Evolutionary conservation across 495 filamentous ascomycete genomes (phyloP), one percentile per base, ranked within the genome.

Genomic region (Penicillium odoratum): DNA sequence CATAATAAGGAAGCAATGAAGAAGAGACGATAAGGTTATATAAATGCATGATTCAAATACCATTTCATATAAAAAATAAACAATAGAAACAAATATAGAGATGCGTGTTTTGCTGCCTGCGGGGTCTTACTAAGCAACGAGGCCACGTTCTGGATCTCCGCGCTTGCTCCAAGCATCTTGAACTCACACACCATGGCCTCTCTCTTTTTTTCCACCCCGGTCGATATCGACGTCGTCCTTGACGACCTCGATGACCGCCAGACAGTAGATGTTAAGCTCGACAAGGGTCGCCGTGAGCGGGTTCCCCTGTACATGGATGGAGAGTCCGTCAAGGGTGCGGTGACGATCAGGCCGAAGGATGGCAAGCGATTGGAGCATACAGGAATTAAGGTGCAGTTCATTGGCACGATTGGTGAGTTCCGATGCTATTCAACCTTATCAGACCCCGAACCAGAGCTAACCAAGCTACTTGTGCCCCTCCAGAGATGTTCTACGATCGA

Each of bases 371-470:
- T 99, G 68, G 94, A 99, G 71, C 94, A 99, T 72, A 98, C 93
- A 8, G 94, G 94, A 58, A 98, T 99, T 81, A 99, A 99, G 78
- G 93, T 99, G 65, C 95, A 99, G 72, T 99, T 99, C 78, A 97
- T 99, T 63, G 94, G 94, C 64, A 95, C 93, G 53, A 99, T 99
- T 81, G 93, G 92, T 94, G 69, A 53, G 72, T 59, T 7, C 1
- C 5, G 2, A 48, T 48, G 21, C 10, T 18, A 47, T 38, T 29
- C 13, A 7, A 6, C 21, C 36, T 10, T 1, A 38, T 26, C 6
- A 7, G 38, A 16, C 15, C 38, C 38, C 3, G 15, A 13, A 34
- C 21, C 40, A 3, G 9, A 34, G 45, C 53, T 56, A 28, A 56
- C 9, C 43, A 7, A 26, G 15, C 28, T 49, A 31, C 31, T 1